These are phyloP conservation scores for Acidiella bohemica DNA, from an alignment of 495 filamentous ascomycete species.

Conservation along the genomic window DNA sequence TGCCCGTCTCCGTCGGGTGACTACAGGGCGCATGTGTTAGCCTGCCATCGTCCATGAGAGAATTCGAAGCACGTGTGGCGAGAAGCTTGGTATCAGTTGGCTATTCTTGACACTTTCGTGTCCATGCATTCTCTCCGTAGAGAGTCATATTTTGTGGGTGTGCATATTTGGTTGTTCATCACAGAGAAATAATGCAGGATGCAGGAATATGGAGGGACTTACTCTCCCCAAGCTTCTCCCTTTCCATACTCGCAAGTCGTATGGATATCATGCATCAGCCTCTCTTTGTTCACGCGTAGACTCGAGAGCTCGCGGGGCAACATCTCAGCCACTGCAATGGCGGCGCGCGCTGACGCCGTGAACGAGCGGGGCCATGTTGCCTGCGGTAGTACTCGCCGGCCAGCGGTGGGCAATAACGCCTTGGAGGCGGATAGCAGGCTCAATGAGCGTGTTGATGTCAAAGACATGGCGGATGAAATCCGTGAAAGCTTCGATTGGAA, in stretches of 20 bases:
- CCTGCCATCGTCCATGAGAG: background rate
- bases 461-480: no score
- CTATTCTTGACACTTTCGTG: conserved; percentile 6
- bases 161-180: conserved; percentile 4
- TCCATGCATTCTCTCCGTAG: background rate
- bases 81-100: conserved; percentile 2
- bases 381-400: background rate
- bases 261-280: conserved; percentile 50
- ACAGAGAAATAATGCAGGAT: no score
- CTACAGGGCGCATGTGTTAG: conserved; percentile 25
- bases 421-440: no score
- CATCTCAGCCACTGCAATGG: conserved; percentile 27
- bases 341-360: conserved; percentile 5
- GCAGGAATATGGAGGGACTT: conserved; percentile 27
- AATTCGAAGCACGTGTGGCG: background rate
- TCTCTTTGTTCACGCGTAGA: conserved; percentile 43
- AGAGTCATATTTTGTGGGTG: conserved; percentile 10
- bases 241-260: conserved; percentile 54
- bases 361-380: conserved; percentile 6
- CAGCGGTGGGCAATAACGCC: background rate
- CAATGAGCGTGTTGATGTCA: no score
- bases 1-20: conserved; percentile 46
- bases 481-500: no score
- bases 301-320: conserved; percentile 23
- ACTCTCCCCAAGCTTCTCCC: conserved; percentile 52